phyloP scores from a whole-genome alignment of 345 rosid genomes.

The Leavenworthia alabamica region DNA sequence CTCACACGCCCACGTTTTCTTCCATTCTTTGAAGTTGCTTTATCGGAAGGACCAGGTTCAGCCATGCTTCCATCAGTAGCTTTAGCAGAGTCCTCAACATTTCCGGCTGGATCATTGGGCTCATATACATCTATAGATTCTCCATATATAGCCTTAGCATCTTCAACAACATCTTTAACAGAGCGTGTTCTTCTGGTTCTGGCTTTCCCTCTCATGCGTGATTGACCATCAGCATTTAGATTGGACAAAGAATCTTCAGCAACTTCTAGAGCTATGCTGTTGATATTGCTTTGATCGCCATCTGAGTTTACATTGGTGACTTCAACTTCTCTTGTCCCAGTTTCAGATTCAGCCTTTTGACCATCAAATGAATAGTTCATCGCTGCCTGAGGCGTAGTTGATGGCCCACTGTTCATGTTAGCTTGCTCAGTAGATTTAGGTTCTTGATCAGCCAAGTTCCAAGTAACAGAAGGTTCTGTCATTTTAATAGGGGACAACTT shows the following conservation, averaged over 20 bases:
- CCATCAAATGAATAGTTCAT: conserved; percentile 39
- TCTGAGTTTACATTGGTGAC: conserved; percentile 38
- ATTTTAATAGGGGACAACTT: conserved; percentile 64
- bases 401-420: conserved; percentile 36
- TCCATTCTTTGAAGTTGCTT: conserved; percentile 42
- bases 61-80: conserved; percentile 43
- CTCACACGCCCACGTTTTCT: conserved; percentile 57
- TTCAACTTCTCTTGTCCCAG: conserved; percentile 40
- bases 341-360: conserved; percentile 39
- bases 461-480: conserved; percentile 36
- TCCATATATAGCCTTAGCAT: conserved; percentile 65
- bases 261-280: conserved; percentile 40
- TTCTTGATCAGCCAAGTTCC: conserved; percentile 31
- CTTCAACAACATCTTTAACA: conserved; percentile 73
- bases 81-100: conserved; percentile 45
- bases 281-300: conserved; percentile 49
- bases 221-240: conserved; percentile 39
- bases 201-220: conserved; percentile 45
- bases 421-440: conserved; percentile 26
- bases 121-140: conserved; percentile 44
- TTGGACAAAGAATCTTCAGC: conserved; percentile 50
- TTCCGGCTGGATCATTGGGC: conserved; percentile 37
- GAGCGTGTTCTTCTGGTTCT: conserved; percentile 59
- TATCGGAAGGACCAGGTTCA: conserved; percentile 49
- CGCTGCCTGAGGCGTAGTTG: conserved; percentile 37